Base-by-base conservation (phyloP, 75 land plant genomes). In the Isoetes taiwanensis region DNA sequence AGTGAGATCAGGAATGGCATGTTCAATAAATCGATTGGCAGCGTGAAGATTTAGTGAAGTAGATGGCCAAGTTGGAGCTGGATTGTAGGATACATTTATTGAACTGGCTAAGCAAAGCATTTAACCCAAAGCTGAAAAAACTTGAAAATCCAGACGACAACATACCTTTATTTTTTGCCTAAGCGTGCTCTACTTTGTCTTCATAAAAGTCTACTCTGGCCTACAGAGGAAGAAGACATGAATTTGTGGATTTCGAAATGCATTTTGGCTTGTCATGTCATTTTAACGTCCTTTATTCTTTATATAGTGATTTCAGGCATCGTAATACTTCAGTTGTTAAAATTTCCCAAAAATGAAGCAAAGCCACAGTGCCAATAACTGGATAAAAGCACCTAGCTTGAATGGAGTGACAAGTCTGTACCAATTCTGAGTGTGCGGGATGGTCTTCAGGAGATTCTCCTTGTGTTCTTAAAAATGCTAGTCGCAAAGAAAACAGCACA, bases 21-120 rank as follows among this genome's bases (percentile, higher is more conserved):
- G 90, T 54, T 78, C 80, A 64, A 88, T 85, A 39, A 88, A 76
- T 32, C 95, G 82, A 29, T 90, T 66, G 33, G 95, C 95, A 24
- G 95, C 95, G 60, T 55, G 78, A 30, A 59, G 33, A 68, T 88
- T 78, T 12, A 88, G 29, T 31, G 66, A 73, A 8, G 82, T 57
- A 14, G 80, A 78, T 43, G 83, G 95, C 20, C 74, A 68, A 9
- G 79, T 38, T 28, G 93, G 80, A 17, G 72, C 85, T 79, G 59
- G 42, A n/a, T n/a, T n/a, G n/a, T n/a, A n/a, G 11, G 52, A 48
- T n/a, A 50, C 17, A 43, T 12, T n/a, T 26, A 32, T 28, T 27
- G 14, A 41, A 9, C 27, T 38, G 1, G 32, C 14, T 39, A 54
- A 23, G 41, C 8, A 3, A n/a, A n/a, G n/a, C n/a, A n/a, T n/a